Base-by-base conservation (phyloP, 305 asterid species). In the Nicotiana rustica region DNA sequence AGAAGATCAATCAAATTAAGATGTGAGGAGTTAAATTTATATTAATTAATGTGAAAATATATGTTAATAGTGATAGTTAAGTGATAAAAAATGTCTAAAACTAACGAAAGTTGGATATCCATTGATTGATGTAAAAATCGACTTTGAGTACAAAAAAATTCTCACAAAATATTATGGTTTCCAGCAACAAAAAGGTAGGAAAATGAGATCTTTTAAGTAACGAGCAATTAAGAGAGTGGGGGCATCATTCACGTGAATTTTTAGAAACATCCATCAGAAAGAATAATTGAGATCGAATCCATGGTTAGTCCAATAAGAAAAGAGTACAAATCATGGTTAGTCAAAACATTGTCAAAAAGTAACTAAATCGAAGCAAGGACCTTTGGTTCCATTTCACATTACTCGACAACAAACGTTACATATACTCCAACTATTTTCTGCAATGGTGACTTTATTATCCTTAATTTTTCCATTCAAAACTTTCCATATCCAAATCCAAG, bases 191-290 rank as follows among this genome's bases (percentile, higher is more conserved):
- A 60, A 59, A 60, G 12, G 66, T 31, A 18, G 8, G 65, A 59
- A 59, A 0, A 7, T 59, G 25, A 59, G n/a, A 59, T n/a, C 25
- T n/a, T 59, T n/a, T n/a, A 59, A 2, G n/a, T 3, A 55, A 55
- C 4, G 60, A 12, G 66, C 12, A 19, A 61, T 61, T 59, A 59
- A 59, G 65, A 17, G 12, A 10, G 67, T 19, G 33, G 35, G 35
- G 33, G 25, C 10, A 62, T 31, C 67, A 62, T 62, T 62, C 78
- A 44, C 60, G 36, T 70, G 78, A 70, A 44, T 33, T 44, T 18
- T 19, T 44, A 44, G 57, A 69, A 69, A 69, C 77, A 5, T 57
- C 18, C 62, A 15, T 57, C 17, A 57, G 2, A 57, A 57, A 57
- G 21, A 15, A 57, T 57, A 57, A 41, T 41, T 6, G 25, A 57